These are phyloP conservation scores for Monosporascus sp. DNA, from an alignment of 2,329 filamentous ascomycete genomes.

Conservation along the genomic window DNA sequence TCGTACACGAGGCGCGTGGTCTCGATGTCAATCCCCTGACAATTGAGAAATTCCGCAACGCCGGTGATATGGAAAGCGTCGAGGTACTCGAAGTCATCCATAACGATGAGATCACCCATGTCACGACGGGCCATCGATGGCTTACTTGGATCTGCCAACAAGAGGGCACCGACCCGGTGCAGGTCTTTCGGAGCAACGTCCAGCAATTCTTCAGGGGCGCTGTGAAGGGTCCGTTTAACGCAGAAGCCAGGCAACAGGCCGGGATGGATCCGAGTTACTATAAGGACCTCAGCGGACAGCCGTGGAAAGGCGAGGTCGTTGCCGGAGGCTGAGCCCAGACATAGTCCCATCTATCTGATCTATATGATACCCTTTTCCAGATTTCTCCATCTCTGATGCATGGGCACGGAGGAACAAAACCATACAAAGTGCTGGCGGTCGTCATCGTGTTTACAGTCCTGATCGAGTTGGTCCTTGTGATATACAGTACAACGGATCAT, in stretches of 20 bases:
- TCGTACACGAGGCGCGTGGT: conserved; percentile 43
- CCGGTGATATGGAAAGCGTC: conserved; percentile 36
- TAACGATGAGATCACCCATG: conserved; percentile 44
- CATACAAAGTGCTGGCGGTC: no score
- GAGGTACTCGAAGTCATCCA: conserved; percentile 38
- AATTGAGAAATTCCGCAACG: conserved; percentile 40
- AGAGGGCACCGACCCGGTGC: conserved; percentile 38
- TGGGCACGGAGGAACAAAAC: no score
- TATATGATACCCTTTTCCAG: no score
- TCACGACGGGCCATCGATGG: conserved; percentile 43
- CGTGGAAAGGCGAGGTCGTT: conserved; percentile 23
- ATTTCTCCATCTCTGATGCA: no score
- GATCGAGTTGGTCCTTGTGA: no score
- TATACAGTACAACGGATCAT: no score
- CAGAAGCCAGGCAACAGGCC: conserved; percentile 36
- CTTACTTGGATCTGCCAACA: conserved; percentile 41
- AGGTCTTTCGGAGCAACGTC: conserved; percentile 39
- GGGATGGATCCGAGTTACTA: conserved; percentile 41
- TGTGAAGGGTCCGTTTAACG: conserved; percentile 40
- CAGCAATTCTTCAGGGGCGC: conserved; percentile 36
- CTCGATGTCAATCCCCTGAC: conserved; percentile 43
- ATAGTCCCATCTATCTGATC: no score
- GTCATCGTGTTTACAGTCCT: no score
- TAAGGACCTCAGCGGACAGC: conserved; percentile 25
- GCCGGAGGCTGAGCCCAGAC: conserved; percentile 21